Base-by-base conservation (phyloP, 2,329 filamentous ascomycete genomes). In the Drechslerella coelobrocha region DNA sequence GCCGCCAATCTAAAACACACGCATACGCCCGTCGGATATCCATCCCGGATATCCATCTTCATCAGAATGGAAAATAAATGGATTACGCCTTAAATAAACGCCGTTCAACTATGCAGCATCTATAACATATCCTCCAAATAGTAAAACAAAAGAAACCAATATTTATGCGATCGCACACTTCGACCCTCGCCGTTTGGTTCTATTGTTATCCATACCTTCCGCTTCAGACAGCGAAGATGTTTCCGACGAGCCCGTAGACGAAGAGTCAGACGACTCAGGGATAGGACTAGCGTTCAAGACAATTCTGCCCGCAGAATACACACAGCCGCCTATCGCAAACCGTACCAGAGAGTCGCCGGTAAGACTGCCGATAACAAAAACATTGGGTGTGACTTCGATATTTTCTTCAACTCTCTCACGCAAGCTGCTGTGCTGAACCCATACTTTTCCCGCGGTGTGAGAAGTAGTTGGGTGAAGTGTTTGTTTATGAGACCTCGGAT, bases 321-420 rank as follows among this genome's bases (percentile, higher is more conserved):
- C 81, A 73, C 85, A 86, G 3, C 84, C 83, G 1, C 85, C 85
- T 26, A 85, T 84, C 7, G 84, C 83, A 74, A 86, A 85, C 0
- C 85, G 79, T 24, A 87, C 83, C 2, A 87, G 78, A 1, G 84
- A 85, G 75, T 87, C 85, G 2, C 85, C 85, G 0, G 84, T 85
- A 53, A 87, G 74, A 72, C 84, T 86, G 9, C 85, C 85, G 37
- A 84, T 83, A 45, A 84, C 81, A 75, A 85, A 86, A 27, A 86
- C 79, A 45, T 81, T 77, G 0, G 77, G 79, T 0, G 83, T 81
- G 27, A 86, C 78, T 76, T 87, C 83, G 14, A 86, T 77, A 48
- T 83, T 81, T 6, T 79, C 77, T 55, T 84, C 80, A 0, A 82
- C 82, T 76, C 83, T 83, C n/a, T 78, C 75, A 23, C 85, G 81